phyloP scores from a whole-genome alignment of 176 grass and related monocot species.

The Poa annua region DNA sequence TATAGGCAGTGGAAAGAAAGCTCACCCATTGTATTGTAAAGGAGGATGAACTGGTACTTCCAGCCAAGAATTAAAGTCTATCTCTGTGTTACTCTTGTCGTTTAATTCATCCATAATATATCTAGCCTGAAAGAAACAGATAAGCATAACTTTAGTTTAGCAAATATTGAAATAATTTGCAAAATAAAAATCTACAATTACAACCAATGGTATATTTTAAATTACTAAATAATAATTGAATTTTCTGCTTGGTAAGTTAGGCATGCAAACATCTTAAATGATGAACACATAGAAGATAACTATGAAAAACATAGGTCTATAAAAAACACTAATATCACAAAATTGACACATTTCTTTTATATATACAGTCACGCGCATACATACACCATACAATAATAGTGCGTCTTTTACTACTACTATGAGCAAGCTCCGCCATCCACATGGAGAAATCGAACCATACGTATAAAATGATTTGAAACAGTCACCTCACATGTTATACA shows the following conservation, averaged over 20 bases:
- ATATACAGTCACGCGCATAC: neutral
- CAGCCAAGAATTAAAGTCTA: slow-evolving; percentile 56
- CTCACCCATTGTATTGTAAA: slow-evolving; percentile 67
- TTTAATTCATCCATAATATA: slow-evolving; percentile 77
- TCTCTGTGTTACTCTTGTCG: slow-evolving; percentile 69
- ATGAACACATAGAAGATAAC: too few species aligned
- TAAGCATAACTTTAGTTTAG: slow-evolving; percentile 17
- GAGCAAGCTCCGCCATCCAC: slow-evolving; percentile 13
- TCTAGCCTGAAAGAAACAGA: slow-evolving; percentile 50
- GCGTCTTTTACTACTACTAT: neutral
- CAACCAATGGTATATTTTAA: too few species aligned
- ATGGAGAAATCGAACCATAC: neutral
- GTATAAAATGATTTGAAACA: slow-evolving; percentile 7
- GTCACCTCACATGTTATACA: slow-evolving; percentile 11
- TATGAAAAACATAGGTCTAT: neutral
- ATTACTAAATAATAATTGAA: too few species aligned
- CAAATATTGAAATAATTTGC: neutral
- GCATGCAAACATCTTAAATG: too few species aligned
- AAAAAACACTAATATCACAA: neutral
- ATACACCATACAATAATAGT: neutral
- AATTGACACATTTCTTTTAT: neutral
- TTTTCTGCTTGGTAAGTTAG: too few species aligned
- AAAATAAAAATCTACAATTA: neutral
- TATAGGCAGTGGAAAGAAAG: slow-evolving; percentile 16
- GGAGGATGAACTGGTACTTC: slow-evolving; percentile 43